Conservation (phyloP, 2,329 filamentous ascomycete genomes). For the Thermomyces lanuginosus region DNA sequence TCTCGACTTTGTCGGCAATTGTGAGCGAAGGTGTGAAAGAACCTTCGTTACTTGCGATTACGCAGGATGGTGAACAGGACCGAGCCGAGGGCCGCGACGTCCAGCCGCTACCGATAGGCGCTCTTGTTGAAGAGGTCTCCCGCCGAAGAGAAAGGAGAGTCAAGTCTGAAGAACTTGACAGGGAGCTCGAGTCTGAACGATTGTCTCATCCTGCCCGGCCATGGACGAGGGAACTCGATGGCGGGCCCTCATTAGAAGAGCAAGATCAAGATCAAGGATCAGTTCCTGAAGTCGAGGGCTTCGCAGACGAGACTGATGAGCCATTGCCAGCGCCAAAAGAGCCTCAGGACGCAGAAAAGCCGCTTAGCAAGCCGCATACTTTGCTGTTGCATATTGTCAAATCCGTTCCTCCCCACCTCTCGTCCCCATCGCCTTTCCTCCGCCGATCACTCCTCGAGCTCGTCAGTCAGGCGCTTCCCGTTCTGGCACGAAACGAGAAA, state of each 20-base stretch:
- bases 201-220: conserved; percentile 18
- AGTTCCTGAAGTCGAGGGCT: conserved; percentile 1
- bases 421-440: conserved; percentile 63
- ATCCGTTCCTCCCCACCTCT: conserved; percentile 79
- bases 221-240: conserved; percentile 15
- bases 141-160: conserved; percentile 17
- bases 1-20: conserved; percentile 64
- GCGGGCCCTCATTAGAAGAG: conserved; percentile 11
- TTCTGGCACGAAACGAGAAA: conserved; percentile 61
- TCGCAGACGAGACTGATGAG: conserved; percentile 15
- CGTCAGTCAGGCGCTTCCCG: conserved; percentile 53
- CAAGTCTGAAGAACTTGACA: conserved; percentile 10
- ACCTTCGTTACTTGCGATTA: conserved; percentile 32
- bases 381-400: conserved; percentile 66
- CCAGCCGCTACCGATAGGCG: conserved; percentile 16
- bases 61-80: conserved; percentile 13
- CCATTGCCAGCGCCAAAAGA: conserved; percentile 27
- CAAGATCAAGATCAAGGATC: conserved; percentile 16
- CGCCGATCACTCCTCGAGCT: conserved; percentile 64
- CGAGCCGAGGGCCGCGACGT: too few relatives aligned
- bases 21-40: conserved; percentile 61
- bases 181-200: conserved; percentile 11
- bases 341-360: conserved; percentile 40
- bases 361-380: conserved; percentile 58
- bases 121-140: conserved; percentile 20